A percentile compares a stretch with the other conserved stretches of the same genome.
These are phyloP conservation scores for Citrus mangshanensis DNA, from an alignment of 345 rosid genomes.

Conservation along the genomic window DNA sequence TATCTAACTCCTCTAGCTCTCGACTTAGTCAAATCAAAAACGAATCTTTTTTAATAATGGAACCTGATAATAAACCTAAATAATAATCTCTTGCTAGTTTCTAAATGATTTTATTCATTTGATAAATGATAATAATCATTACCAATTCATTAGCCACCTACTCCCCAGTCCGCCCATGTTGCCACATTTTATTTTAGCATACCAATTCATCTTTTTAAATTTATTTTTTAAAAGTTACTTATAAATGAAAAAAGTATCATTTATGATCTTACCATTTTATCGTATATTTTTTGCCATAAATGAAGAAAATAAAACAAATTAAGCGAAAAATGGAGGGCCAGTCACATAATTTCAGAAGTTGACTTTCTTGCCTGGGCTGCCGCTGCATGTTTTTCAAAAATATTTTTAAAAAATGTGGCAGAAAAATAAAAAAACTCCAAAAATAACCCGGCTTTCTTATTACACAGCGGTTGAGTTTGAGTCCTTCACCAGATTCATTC, in stretches of 20 bases:
- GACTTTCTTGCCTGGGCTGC: background rate
- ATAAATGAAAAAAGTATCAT: background rate
- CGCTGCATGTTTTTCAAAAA: too few species aligned
- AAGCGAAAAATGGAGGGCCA: too few species aligned
- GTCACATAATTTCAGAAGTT: background rate
- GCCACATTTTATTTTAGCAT: background rate
- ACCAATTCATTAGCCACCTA: background rate
- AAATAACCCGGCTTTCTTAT: background rate
- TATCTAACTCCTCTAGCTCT: background rate
- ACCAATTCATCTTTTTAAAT: too few species aligned
- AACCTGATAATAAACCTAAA: background rate
- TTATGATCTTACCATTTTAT: background rate
- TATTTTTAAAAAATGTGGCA: background rate
- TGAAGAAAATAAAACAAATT: background rate
- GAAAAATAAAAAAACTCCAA: too few species aligned
- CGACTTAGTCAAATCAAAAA: background rate
- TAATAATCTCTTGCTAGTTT: background rate
- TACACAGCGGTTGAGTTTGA: background rate
- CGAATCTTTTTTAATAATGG: background rate
- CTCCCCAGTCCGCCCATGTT: background rate
- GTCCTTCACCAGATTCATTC: background rate
- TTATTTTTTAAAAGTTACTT: background rate
- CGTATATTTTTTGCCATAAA: background rate
- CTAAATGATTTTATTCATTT: background rate
- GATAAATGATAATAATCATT: background rate